Percentiles rank a stretch among this genome's conserved stretches.
phyloP scores from a whole-genome alignment of 2,329 filamentous ascomycete genomes.

The Didymosphaeria variabile region DNA sequence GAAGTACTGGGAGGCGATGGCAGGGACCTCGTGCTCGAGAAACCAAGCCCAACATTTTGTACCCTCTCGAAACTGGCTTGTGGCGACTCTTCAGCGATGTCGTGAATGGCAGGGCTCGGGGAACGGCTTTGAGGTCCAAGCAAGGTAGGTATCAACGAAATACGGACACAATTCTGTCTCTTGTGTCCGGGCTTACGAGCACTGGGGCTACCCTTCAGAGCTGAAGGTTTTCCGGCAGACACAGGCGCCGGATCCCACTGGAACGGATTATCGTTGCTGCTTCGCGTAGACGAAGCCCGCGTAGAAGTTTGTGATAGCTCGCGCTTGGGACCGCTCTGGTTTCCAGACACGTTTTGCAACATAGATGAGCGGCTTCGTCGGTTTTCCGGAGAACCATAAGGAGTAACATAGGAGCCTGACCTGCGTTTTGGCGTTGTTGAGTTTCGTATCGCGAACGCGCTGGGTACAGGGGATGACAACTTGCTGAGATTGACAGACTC shows the following conservation, averaged over 20 bases:
- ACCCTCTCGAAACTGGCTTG: slow-evolving; percentile 21
- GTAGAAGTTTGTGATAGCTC: slow-evolving; percentile 53
- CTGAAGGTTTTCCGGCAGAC: slow-evolving; percentile 52
- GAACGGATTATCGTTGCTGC: slow-evolving; percentile 57
- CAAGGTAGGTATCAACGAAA: slow-evolving; percentile 54
- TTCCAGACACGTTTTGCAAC: slow-evolving; percentile 44
- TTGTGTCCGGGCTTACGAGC: slow-evolving; percentile 53
- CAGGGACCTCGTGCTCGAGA: slow-evolving; percentile 30
- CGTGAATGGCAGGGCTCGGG: slow-evolving; percentile 47
- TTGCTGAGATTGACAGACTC: slow-evolving; percentile 48
- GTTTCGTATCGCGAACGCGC: slow-evolving; percentile 35
- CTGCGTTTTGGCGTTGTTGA: slow-evolving; percentile 48
- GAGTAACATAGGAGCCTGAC: slow-evolving; percentile 47
- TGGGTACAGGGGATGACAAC: slow-evolving; percentile 41
- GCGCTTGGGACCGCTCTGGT: slow-evolving; percentile 44
- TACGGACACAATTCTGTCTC: slow-evolving; percentile 57
- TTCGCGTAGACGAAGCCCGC: slow-evolving; percentile 48
- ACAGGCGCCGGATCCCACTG: slow-evolving; percentile 54
- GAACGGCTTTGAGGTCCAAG: slow-evolving; percentile 49
- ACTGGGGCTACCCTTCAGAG: slow-evolving; percentile 56
- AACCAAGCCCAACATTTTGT: slow-evolving; percentile 21
- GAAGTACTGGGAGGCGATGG: slow-evolving; percentile 39
- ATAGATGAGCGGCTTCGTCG: slow-evolving; percentile 34
- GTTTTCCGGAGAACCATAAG: slow-evolving; percentile 53
- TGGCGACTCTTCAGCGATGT: slow-evolving; percentile 51